A percentile compares a stretch with the other conserved stretches of the same genome.
Evolutionary conservation across 2,329 filamentous ascomycete genomes (phyloP).

Genomic region (Fusarium chuoi): DNA sequence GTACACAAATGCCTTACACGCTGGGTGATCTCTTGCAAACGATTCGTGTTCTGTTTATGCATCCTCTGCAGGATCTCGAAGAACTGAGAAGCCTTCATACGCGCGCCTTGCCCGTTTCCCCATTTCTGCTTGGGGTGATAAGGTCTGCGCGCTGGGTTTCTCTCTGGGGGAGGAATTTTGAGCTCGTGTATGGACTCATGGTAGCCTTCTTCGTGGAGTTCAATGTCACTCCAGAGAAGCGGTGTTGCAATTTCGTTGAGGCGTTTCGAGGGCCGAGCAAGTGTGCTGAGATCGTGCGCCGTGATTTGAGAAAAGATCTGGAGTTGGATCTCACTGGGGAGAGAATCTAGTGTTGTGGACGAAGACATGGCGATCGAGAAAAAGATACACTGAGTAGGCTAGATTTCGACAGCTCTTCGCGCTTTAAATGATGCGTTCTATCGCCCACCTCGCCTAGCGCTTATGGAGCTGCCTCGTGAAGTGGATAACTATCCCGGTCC

Average conservation of each 20-base stretch:
- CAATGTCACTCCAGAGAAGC: constrained; percentile 29
- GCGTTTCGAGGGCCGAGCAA: constrained; percentile 1
- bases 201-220: constrained; percentile 16
- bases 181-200: constrained; percentile 10
- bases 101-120: background rate
- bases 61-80: constrained; percentile 1
- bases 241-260: constrained; percentile 2
- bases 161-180: background rate
- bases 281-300: background rate
- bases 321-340: constrained; percentile 8
- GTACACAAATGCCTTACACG: constrained; percentile 14
- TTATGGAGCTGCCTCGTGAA: background rate
- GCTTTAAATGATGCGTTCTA: background rate
- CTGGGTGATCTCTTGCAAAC: background rate
- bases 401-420: background rate
- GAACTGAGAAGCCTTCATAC: background rate
- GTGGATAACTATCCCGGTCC: background rate
- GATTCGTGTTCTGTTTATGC: background rate
- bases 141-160: background rate
- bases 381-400: accelerated
- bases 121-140: background rate
- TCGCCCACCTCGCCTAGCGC: background rate
- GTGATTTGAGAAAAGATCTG: background rate
- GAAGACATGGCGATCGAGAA: background rate
- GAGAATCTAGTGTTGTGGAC: accelerated